Base-by-base conservation (phyloP, 371 early-diverging fungal genomes). In the Batkoa obscura region DNA sequence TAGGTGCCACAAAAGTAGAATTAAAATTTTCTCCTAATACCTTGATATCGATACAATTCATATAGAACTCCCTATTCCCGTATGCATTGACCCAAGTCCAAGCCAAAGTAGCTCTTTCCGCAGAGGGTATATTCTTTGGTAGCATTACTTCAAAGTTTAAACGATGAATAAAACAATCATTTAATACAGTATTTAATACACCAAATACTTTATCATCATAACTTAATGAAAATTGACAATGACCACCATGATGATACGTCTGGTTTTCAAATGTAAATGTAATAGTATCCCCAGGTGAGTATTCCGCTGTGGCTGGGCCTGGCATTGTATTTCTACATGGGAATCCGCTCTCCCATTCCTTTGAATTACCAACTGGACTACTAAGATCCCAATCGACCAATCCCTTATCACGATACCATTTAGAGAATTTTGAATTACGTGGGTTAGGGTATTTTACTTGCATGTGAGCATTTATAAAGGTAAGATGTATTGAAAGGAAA, bases 31-130 rank as follows among this genome's bases (percentile, higher is more conserved):
- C 73, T 72, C 36, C 61, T 10, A 52, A 82, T 72, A n/a, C 53
- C 61, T 15, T 60, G 23, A 80, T 67, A 39, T 51, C 51, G 51
- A 51, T 37, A 30, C 51, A 51, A 37, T 51, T 51, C 51, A 17
- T 9, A 30, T 51, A 51, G 37, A 36, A 51, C 15, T 51, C 51
- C 2, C 51, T 3, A n/a, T 31, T 5, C 2, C 51, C 51, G 2
- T 35, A 51, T 10, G 71, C 71, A 57, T 79, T 80, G 54, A 74
- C 70, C 78, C 75, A 78, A 8, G 48, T 57, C 57, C 57, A 57
- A 0, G 74, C 71, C 8, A 79, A 68, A 8, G 66, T 43, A 2
- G 62, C 72, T 10, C 55, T 46, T 13, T 59, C 58, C 1, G 66
- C 36, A 1, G 66, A 35, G 4, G 75, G 75, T 37, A 68, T 50